Evolutionary conservation across 129 eudicot genomes (phyloP).

Genomic region (Solidago caesia): DNA sequence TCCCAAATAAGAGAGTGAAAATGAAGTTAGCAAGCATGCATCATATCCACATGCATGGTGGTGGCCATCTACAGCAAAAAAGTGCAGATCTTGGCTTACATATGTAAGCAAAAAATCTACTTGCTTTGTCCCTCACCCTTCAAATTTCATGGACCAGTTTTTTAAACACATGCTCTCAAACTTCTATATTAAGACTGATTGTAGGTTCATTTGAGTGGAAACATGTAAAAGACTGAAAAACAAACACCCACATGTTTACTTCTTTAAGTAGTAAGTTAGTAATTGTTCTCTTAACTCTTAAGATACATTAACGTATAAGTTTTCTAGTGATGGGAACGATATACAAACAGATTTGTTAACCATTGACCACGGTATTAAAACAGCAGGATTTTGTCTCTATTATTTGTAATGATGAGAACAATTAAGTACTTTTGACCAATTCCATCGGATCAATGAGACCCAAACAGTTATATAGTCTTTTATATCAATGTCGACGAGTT

Average conservation of each 20-base stretch:
- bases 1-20: conserved; percentile 18
- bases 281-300: conserved; percentile 1
- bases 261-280: conserved; percentile 8
- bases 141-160: conserved; percentile 24
- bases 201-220: conserved; percentile 24
- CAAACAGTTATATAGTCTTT: no score
- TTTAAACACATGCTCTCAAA: conserved; percentile 31
- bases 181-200: conserved; percentile 34
- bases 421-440: no score
- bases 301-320: neutral
- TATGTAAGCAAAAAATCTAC: conserved; percentile 1
- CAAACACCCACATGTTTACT: conserved; percentile 16
- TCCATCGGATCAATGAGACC: no score
- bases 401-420: neutral
- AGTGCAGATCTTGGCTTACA: conserved; percentile 11
- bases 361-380: no score
- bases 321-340: conserved; percentile 13
- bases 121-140: conserved; percentile 11
- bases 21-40: conserved; percentile 30
- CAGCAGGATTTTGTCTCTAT: neutral
- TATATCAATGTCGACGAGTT: no score
- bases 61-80: conserved; percentile 35
- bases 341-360: no score
- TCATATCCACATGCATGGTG: conserved; percentile 32
- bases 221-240: conserved; percentile 17